Conservation (phyloP, 2,329 filamentous ascomycete genomes). For the Pseudocercospora fuligena region DNA sequence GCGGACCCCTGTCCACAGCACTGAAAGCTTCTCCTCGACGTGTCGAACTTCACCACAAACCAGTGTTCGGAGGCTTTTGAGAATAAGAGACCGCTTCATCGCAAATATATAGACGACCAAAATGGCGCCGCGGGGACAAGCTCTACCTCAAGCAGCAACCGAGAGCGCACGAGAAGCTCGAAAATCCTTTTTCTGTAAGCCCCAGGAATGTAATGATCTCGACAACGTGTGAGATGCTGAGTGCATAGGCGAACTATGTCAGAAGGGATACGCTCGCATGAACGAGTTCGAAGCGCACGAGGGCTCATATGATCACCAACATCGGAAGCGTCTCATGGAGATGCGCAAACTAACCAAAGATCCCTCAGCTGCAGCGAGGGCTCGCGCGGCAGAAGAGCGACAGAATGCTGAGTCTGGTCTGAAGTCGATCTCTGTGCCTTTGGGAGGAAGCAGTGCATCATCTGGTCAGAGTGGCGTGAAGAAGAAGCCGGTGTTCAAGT, state of each 20-base stretch:
- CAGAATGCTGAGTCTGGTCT: slow-evolving; percentile 67
- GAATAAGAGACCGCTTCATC: not conserved
- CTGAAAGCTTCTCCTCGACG: not conserved
- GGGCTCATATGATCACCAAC: slow-evolving; percentile 91
- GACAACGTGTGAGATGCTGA: not conserved
- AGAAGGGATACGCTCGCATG: slow-evolving; percentile 92
- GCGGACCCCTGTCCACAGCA: not conserved
- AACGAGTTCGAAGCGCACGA: slow-evolving; percentile 97
- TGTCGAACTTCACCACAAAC: not conserved
- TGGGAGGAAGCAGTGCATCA: slow-evolving; percentile 3
- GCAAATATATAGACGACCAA: not conserved
- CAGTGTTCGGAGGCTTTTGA: not conserved
- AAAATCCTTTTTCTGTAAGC: slow-evolving; percentile 75
- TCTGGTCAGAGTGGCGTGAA: slow-evolving; percentile 21
- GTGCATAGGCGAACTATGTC: slow-evolving; percentile 70
- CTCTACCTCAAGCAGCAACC: slow-evolving; percentile 48
- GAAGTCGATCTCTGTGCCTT: slow-evolving; percentile 59
- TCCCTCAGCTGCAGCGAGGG: slow-evolving; percentile 66
- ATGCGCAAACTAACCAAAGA: slow-evolving; percentile 84
- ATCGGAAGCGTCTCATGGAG: slow-evolving; percentile 83
- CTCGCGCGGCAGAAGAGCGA: slow-evolving; percentile 60
- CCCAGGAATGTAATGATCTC: not conserved
- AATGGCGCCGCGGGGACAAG: slow-evolving; percentile 32
- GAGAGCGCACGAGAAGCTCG: slow-evolving; percentile 74
- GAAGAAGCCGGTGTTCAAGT: slow-evolving; percentile 41